Conservation (phyloP, 768 basidiomycete species). For the Boletellus emodensis region DNA sequence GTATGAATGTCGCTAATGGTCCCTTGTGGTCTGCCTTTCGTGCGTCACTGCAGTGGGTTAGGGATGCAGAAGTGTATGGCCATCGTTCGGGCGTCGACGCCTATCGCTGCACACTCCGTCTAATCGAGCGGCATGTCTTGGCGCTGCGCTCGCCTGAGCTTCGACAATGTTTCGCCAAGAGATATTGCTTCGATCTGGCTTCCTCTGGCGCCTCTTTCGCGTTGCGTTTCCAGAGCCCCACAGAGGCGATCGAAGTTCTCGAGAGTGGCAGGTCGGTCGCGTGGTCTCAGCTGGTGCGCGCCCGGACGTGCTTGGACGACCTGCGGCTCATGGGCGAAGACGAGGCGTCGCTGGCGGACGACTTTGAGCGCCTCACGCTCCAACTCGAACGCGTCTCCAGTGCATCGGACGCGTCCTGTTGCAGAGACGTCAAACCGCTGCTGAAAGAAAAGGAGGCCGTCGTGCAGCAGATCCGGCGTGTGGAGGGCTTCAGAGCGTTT, state of each 20-base stretch:
- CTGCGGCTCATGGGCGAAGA: conserved; percentile 20
- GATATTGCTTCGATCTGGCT: conserved; percentile 17
- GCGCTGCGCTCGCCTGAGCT: conserved; percentile 15
- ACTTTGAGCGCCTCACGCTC: conserved; percentile 19
- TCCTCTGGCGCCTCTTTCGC: conserved; percentile 27
- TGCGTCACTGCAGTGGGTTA: conserved; percentile 22
- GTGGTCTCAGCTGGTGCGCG: conserved; percentile 32
- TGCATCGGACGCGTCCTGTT: conserved; percentile 3
- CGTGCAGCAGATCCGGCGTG: conserved; percentile 27
- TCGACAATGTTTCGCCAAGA: conserved; percentile 12
- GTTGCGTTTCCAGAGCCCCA: conserved; percentile 18
- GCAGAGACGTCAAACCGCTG: conserved; percentile 18
- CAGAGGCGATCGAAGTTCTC: conserved; percentile 28
- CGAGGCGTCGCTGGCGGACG: conserved; percentile 16
- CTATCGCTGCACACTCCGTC: conserved; percentile 25
- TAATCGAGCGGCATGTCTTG: conserved; percentile 19
- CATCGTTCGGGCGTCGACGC: conserved; percentile 29
- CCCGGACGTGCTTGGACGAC: conserved; percentile 24
- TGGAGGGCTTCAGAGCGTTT: conserved; percentile 33
- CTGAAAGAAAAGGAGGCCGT: conserved; percentile 24
- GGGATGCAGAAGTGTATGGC: conserved; percentile 16
- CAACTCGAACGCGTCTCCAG: conserved; percentile 12
- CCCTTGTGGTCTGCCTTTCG: conserved; percentile 17
- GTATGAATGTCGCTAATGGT: conserved; percentile 13
- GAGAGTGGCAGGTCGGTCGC: conserved; percentile 32